Evolutionary conservation across 306 rosid species (phyloP), one percentile per base, ranked within the genome.

Genomic region (Medicago ruthenica): DNA sequence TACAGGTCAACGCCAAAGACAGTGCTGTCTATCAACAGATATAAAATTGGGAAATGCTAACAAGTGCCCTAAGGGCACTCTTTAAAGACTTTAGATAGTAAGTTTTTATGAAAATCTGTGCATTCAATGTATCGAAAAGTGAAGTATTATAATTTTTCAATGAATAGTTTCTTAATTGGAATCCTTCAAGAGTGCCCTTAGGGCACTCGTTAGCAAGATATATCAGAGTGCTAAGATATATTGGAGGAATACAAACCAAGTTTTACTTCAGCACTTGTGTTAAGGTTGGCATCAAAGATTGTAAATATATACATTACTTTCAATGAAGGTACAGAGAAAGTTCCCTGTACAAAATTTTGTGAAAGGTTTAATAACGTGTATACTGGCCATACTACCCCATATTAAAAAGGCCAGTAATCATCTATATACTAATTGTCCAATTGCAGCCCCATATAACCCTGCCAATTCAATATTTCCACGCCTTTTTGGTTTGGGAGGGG

Each of bases 261-360:
- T 21, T 76, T 78, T 50, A 42, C 53, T 41, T 73, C 48, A 41
- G 17, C 60, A 51, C 27, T 18, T 37, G 54, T 34, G 9, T 37
- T 59, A 62, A 22, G 55, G 60, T 51, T 62, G 61, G 21, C 63
- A 47, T 17, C 14, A 78, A 59, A 60, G 15, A 14, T 31, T 50
- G 50, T 48, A 47, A 9, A 20, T 59, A 78, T 20, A 58, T 16
- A 5, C 45, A 61, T 62, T 62, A 69, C 54, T 59, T 79, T 39
- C 11, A 54, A 45, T 11, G 41, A 16, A 77, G 8, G 50, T 58
- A 11, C 14, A 47, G 27, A 34, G 11, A 20, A 64, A 72, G 41
- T 39, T 53, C 31, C 45, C 36, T 48, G 1, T 9, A 58, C 64
- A 58, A 13, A 24, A 22, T 58, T 42, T 3, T 58, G 4, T 8